Base-by-base conservation (phyloP, 1,284 basidiomycete genomes). In the Ustilago nuda region DNA sequence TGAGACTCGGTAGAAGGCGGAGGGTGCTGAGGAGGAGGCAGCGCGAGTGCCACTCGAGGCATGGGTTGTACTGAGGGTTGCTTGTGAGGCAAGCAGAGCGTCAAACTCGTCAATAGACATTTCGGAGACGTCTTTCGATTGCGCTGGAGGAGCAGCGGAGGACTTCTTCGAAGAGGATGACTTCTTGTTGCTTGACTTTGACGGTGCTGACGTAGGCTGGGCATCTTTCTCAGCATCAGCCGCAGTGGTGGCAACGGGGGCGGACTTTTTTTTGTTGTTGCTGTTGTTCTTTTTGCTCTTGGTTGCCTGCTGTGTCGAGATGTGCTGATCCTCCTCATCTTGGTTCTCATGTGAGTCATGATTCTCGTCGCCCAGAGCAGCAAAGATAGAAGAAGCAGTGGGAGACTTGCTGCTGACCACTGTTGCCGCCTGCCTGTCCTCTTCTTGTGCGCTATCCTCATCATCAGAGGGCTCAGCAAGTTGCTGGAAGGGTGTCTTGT, bases 51-150 rank as follows among this genome's bases (percentile, higher is more conserved):
- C n/a, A 8, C n/a, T 45, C 7, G 68, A 55, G 7, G 53, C 12
- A 51, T 43, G 19, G 17, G 56, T 9, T 15, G 30, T 37, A 23
- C 67, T 64, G 19, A 79, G 45, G 4, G 62, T 46, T 32, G 76
- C 66, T 61, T 83, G 77, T 0, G 80, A 79, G 9, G 81, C 79
- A 3, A 85, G 75, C 2, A 85, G 45, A 1, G 76, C 76, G 19
- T 76, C 70, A 32, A 85, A 74, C 39, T 85, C 83, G 35, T 85
- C 83, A 27, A 84, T 74, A 5, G 79, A 78, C 81, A 85, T 82
- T 36, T 81, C 82, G 13, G 82, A 79, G 39, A 85, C 78, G 48
- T 78, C 66, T 45, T 73, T 66, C 2, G 62, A 19, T 8, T 62
- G 43, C 12, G 56, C 56, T 13, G 63, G 41, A 3, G 66, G 12